Evolutionary conservation across 2,329 filamentous ascomycete genomes (phyloP), one percentile per base, ranked within the genome.

Genomic region (Byssothecium circinans): DNA sequence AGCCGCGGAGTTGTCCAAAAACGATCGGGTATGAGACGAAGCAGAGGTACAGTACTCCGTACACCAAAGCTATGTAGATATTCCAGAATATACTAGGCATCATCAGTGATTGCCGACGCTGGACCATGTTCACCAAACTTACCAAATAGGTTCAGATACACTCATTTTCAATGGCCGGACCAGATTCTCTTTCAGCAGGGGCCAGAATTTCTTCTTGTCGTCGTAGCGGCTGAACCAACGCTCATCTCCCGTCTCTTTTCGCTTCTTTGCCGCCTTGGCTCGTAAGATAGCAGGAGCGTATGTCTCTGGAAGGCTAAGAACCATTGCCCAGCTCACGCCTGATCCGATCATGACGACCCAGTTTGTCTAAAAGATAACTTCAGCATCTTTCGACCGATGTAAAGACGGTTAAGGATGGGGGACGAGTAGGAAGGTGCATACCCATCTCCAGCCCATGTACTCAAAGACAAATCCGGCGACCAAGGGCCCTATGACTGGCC

Each of bases 1-100:
- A 96, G 50, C 89, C 89, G 15, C 91, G 86, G 48, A 83, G 72
- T 33, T 86, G 76, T 10, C 79, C 77, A 71, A 94, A 96, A 48
- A 95, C 87, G 49, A 95, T 87, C 0, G 91, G 91, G 67, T 95
- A 95, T 11, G 89, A 89, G 14, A 95, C 86, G 74, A 96, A 96
- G 71, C 89, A 95, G 25, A 96, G 83, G 63, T 94, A 94, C 1
- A 96, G 77, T 33, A 95, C 90, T 15, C 85, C 88, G 67, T 96
- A 96, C 29, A 95, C 83, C 32, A 95, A 75, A 0, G 88, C 81
- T 53, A 87, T 82, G 57, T 87, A 87, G 27, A 84, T 68, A 61
- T 87, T 81, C 84, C 84, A 92, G 65, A 84, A 85, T 23, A 91
- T 87, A 74, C 85, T 87, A 47, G 33, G 29, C 2, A 19, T 15